Conservation (phyloP, 169 alveolate species). For the Eimeria tenella region DNA sequence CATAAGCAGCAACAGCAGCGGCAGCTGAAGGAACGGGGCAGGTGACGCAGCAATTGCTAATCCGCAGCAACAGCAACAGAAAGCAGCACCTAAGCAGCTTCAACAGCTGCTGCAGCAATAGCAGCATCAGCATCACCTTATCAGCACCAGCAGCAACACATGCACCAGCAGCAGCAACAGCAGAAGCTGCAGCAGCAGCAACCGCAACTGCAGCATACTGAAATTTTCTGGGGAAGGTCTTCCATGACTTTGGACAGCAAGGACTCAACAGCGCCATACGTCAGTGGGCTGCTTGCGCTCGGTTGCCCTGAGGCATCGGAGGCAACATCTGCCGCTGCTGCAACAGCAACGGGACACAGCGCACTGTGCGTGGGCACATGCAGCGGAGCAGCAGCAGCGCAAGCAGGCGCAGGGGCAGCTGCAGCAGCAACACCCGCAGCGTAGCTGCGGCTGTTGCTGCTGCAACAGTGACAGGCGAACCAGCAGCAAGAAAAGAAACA, state of each 20-base stretch:
- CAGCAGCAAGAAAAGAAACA: background rate
- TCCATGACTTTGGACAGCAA: background rate
- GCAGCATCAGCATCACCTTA: background rate
- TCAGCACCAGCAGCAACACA: background rate
- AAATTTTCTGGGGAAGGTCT: background rate
- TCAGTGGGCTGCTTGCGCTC: conserved; percentile 1
- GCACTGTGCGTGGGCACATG: background rate
- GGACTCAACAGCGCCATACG: conserved; percentile 20
- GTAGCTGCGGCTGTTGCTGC: background rate
- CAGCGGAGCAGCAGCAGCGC: background rate
- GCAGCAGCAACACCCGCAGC: background rate
- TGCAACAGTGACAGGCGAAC: background rate
- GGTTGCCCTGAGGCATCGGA: background rate
- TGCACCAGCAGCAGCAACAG: background rate
- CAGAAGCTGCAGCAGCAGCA: background rate
- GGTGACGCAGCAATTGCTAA: background rate
- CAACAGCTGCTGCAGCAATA: background rate
- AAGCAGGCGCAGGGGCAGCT: background rate
- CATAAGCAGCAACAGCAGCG: background rate
- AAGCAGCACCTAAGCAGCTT: background rate
- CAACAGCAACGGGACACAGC: background rate
- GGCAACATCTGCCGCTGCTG: background rate
- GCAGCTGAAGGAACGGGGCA: background rate
- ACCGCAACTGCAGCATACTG: conserved; percentile 21
- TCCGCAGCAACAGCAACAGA: background rate